phyloP scores from a whole-genome alignment of 2,329 filamentous ascomycete species.

The Penicillium sp. region DNA sequence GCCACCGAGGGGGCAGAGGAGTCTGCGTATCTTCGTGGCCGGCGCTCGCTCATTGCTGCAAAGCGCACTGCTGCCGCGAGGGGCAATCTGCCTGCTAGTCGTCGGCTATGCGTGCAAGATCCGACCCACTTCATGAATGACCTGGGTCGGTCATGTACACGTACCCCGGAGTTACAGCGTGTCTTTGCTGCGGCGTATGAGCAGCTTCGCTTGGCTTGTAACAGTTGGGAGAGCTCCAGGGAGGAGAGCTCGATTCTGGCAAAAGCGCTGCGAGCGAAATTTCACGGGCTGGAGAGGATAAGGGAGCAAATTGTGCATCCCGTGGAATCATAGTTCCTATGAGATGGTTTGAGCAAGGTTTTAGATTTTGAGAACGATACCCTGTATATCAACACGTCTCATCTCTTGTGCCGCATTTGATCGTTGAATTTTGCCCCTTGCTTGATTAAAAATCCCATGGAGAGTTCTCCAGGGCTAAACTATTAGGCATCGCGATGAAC shows the following conservation, averaged over 20 bases:
- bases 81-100: slow-evolving; percentile 28
- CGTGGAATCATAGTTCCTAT: neutral
- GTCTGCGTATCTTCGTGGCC: slow-evolving; percentile 39
- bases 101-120: slow-evolving; percentile 60
- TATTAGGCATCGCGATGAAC: neutral
- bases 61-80: slow-evolving; percentile 37
- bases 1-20: slow-evolving; percentile 8
- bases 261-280: slow-evolving; percentile 32
- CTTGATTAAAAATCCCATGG: neutral
- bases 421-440: neutral
- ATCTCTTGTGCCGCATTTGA: slow-evolving; percentile 1
- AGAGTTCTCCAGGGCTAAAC: neutral
- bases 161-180: slow-evolving; percentile 53
- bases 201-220: slow-evolving; percentile 26
- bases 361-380: slow-evolving; percentile 2
- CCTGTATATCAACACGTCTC: slow-evolving; percentile 14
- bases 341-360: neutral
- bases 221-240: slow-evolving; percentile 26
- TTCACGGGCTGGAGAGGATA: slow-evolving; percentile 28
- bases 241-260: slow-evolving; percentile 23
- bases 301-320: slow-evolving; percentile 15
- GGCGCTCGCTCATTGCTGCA: slow-evolving; percentile 41
- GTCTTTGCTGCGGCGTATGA: slow-evolving; percentile 42
- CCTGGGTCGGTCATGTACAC: slow-evolving; percentile 53
- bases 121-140: slow-evolving; percentile 61